Percentiles rank a stretch among this genome's conserved stretches.
phyloP scores from a whole-genome alignment of 371 early-diverging fungal genomes.

The Mucor saturninus region DNA sequence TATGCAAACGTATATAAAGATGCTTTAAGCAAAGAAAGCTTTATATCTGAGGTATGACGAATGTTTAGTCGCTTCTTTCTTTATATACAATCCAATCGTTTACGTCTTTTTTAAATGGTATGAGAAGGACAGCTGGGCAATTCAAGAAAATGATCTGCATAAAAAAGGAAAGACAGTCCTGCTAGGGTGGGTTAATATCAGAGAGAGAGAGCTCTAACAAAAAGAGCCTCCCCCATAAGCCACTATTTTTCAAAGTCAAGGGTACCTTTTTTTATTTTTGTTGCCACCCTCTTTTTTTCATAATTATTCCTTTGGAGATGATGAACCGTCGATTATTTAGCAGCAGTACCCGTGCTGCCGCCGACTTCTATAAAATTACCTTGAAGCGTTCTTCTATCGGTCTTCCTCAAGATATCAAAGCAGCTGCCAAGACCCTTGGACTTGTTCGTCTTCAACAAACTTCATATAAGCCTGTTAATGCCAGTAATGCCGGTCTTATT shows the following conservation, averaged over 20 bases:
- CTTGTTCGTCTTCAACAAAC: slow-evolving; percentile 62
- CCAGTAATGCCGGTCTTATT: slow-evolving; percentile 75
- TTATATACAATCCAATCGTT: too few species aligned
- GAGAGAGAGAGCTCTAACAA: too few species aligned
- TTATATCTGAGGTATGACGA: too few species aligned
- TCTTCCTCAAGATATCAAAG: slow-evolving; percentile 55
- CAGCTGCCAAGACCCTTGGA: slow-evolving; percentile 62
- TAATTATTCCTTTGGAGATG: slow-evolving; percentile 6
- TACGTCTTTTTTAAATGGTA: too few species aligned
- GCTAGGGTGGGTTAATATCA: too few species aligned
- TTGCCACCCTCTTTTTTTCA: too few species aligned
- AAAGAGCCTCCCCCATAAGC: not conserved
- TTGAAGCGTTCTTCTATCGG: slow-evolving; percentile 66
- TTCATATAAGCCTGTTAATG: slow-evolving; percentile 63
- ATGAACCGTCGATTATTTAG: slow-evolving; percentile 41
- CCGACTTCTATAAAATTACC: slow-evolving; percentile 63
- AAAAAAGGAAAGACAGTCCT: too few species aligned
- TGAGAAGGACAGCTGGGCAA: too few species aligned
- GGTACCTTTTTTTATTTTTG: not conserved
- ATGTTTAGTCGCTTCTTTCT: too few species aligned
- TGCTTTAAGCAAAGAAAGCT: too few species aligned
- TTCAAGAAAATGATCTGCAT: too few species aligned
- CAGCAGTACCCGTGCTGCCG: slow-evolving; percentile 32
- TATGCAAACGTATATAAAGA: too few species aligned
- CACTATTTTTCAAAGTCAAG: not conserved